Evolutionary conservation across 192 early-diverging fungal genomes (phyloP), one percentile per base, ranked within the genome.

Genomic region (Obelidium mucronatum): DNA sequence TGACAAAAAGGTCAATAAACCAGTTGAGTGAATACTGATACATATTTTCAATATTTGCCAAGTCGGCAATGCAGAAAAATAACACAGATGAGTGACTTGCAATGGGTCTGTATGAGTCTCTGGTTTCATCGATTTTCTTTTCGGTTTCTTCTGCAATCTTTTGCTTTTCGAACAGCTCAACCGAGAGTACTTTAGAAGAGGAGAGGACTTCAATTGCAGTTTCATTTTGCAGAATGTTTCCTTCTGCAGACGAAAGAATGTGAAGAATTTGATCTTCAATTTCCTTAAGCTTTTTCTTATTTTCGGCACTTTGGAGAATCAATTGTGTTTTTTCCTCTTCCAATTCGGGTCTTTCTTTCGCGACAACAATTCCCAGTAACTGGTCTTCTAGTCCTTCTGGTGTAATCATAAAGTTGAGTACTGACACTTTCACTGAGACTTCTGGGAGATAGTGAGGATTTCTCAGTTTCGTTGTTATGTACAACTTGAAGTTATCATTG

Each of bases 321-420:
- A 91, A 79, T 79, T 91, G 89, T 19, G 84, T 87, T 74, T 91
- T 91, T 67, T 91, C 89, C 39, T 90, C 89, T 77, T 91, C 89
- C 13, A 91, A 80, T 62, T 91, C 89, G 5, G 89, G 89, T 19
- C 89, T 73, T 68, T 91, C 89, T 55, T 88, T 90, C 1, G 83
- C 80, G 1, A 91, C 89, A 0, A 91, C 89, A 40, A 89, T 89
- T 30, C 89, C 89, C 13, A 91, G 80, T 24, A 90, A 75, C 74
- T 91, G 89, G 59, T 91, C 89, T 60, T 91, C 89, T 8, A 91
- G 64, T 36, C 89, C 89, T 65, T 90, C 89, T 2, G 88, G 86
- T n/a, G 89, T 91, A 67, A 91, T 91, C 88, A 90, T 90, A 68
- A 91, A 91, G 79, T 91, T 91, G 37, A 91, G 83, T 30, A 91